These are phyloP conservation scores for Suaeda aralocaspica DNA, from an alignment of 148 eudicot species.

Conservation along the genomic window DNA sequence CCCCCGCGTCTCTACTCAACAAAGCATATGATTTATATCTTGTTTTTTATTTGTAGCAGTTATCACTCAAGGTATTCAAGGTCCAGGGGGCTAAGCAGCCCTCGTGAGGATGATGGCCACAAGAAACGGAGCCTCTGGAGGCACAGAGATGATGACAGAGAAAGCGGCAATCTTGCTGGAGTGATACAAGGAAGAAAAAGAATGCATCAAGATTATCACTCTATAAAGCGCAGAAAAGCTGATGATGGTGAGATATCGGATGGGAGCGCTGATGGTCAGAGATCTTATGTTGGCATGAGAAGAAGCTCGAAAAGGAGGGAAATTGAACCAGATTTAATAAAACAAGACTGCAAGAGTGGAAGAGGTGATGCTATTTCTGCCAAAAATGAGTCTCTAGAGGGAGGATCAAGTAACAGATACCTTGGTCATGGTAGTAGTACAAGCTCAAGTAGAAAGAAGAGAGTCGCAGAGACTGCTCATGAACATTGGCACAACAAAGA, in stretches of 20 bases:
- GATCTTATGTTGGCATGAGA: conserved; percentile 1
- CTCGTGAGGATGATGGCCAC: conserved; percentile 40
- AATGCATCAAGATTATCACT: conserved; percentile 22
- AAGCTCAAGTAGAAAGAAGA: conserved; percentile 17
- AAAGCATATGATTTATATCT: conserved; percentile 7
- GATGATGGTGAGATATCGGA: conserved; percentile 27
- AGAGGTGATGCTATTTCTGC: conserved; percentile 1
- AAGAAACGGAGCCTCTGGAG: conserved; percentile 27
- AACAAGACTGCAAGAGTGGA: conserved; percentile 12
- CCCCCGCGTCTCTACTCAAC: not conserved
- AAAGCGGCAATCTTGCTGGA: conserved; percentile 19
- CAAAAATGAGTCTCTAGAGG: not conserved
- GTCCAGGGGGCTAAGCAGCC: conserved; percentile 46
- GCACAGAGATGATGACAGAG: conserved; percentile 29
- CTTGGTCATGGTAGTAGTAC: conserved; percentile 6
- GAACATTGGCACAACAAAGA: not conserved
- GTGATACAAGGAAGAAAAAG: conserved; percentile 20
- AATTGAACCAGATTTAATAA: conserved; percentile 10
- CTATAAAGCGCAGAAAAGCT: conserved; percentile 16
- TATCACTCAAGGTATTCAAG: conserved; percentile 41
- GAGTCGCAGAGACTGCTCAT: conserved; percentile 1
- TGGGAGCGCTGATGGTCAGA: conserved; percentile 14
- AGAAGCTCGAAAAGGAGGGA: conserved; percentile 22
- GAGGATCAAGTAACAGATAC: conserved; percentile 15
- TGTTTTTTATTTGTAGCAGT: conserved; percentile 17